Evolutionary conservation across 2,329 filamentous ascomycete species (phyloP).

Genomic region (Rutstroemia sp.): DNA sequence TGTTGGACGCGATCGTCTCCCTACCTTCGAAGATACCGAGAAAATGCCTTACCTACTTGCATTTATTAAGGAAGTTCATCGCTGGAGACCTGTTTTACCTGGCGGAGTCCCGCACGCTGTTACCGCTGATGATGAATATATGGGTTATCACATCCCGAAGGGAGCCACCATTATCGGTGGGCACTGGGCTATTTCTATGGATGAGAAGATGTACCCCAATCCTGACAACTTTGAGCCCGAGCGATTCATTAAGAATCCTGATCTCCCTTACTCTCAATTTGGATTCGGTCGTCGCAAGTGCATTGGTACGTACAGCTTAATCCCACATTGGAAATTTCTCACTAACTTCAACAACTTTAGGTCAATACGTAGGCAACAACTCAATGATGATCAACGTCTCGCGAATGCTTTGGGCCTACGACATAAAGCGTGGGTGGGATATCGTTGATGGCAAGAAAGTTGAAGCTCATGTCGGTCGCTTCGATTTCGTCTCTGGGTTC

Average conservation of each 20-base stretch:
- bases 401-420: background rate
- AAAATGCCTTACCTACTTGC: conserved; percentile 37
- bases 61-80: conserved; percentile 38
- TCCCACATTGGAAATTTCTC: background rate
- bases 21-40: conserved; percentile 31
- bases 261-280: conserved; percentile 39
- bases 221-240: conserved; percentile 40
- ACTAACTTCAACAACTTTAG: background rate
- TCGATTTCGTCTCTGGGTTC: background rate
- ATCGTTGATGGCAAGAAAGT: background rate
- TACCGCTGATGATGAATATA: conserved; percentile 47
- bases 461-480: background rate
- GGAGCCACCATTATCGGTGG: conserved; percentile 43
- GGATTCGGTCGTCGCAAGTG: conserved; percentile 45
- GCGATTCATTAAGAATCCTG: conserved; percentile 34
- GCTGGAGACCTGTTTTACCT: conserved; percentile 39
- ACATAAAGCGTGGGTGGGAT: background rate
- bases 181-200: conserved; percentile 48
- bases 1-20: conserved; percentile 25
- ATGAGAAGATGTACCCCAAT: conserved; percentile 34
- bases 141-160: conserved; percentile 48
- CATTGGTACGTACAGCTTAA: conserved; percentile 28
- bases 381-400: conserved; percentile 1
- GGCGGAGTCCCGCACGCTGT: conserved; percentile 47
- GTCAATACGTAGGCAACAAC: background rate